Conservation (phyloP, 306 rosid species). For the Quillaja saponaria region DNA sequence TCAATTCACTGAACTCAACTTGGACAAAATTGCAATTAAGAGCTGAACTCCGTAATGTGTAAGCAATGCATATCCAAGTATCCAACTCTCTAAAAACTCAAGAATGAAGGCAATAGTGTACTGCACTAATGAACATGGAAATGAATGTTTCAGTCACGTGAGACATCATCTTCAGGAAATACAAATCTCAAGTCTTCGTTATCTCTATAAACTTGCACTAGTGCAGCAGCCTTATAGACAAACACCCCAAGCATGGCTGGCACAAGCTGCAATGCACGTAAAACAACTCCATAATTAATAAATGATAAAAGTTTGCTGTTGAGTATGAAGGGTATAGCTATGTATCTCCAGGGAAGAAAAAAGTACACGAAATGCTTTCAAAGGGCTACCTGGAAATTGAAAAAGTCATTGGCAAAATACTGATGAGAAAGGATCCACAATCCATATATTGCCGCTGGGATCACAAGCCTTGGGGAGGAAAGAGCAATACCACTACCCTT, state of each 20-base stretch:
- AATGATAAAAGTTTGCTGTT: conserved; percentile 11
- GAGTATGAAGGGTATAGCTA: not conserved
- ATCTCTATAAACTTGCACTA: conserved; percentile 90
- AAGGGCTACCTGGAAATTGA: conserved; percentile 82
- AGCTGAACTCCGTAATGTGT: no score
- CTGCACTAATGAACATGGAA: conserved; percentile 13
- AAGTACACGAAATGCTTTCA: not conserved
- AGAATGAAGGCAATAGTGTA: conserved; percentile 8
- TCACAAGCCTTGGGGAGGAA: conserved; percentile 91
- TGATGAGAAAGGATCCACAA: conserved; percentile 71
- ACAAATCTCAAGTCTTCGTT: conserved; percentile 65
- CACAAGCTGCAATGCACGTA: conserved; percentile 57
- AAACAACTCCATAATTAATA: not conserved
- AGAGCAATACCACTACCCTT: conserved; percentile 76
- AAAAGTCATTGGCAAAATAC: conserved; percentile 53
- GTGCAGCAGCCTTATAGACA: conserved; percentile 86
- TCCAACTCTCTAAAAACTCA: conserved; percentile 7
- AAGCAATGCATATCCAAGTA: not conserved
- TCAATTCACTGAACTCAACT: conserved; percentile 7
- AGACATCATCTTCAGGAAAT: conserved; percentile 60
- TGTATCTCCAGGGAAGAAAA: conserved; percentile 5
- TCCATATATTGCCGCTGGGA: conserved; percentile 83
- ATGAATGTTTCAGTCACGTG: conserved; percentile 29
- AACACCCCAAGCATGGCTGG: conserved; percentile 97
- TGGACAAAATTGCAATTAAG: not conserved